Base-by-base conservation (phyloP, 129 eudicot species). In the Helianthus tuberosus region DNA sequence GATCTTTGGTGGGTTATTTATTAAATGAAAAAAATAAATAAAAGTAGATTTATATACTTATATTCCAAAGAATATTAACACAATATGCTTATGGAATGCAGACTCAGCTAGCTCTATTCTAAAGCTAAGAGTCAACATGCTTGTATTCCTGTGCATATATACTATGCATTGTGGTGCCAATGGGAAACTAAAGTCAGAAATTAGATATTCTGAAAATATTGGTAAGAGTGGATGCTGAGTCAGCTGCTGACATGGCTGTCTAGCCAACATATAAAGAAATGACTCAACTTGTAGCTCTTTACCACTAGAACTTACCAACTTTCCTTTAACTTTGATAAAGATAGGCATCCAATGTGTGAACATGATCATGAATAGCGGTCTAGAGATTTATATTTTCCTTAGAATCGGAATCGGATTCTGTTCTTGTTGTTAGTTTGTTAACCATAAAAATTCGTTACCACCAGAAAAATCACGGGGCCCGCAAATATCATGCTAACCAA, bases 51-150 rank as follows among this genome's bases (percentile, higher is more conserved):
- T 27, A 27, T 27, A 27, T 50, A 64, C 11, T 41, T 66, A 35
- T 60, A 60, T 68, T 77, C 58, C 15, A 69, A 67, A 77, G 80
- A 67, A 75, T 59, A 74, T 66, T 81, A 81, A 68, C 78, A 72
- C 69, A 27, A 77, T 69, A 73, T 77, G 82, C 77, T 75, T 81
- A 85, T 90, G 96, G 91, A 83, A 81, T 85, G 76, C 86, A 81
- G 79, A 81, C 80, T 90, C 91, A 83, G 81, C 84, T 76, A 70
- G 39, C 77, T 78, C 71, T 78, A 71, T 70, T 77, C 36, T 64
- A 78, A 78, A 71, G 77, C 48, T 16, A 46, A 78, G 67, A 78
- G 73, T 78, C 66, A 71, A 61, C 72, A 78, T 62, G 77, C 50
- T 23, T 71, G 65, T 44, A 63, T 64, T 71, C 50, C 49, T 78